Evolutionary conservation across 2,329 filamentous ascomycete genomes (phyloP), one percentile per base, ranked within the genome.

Genomic region (Teratosphaeria pseudoeucalypti): DNA sequence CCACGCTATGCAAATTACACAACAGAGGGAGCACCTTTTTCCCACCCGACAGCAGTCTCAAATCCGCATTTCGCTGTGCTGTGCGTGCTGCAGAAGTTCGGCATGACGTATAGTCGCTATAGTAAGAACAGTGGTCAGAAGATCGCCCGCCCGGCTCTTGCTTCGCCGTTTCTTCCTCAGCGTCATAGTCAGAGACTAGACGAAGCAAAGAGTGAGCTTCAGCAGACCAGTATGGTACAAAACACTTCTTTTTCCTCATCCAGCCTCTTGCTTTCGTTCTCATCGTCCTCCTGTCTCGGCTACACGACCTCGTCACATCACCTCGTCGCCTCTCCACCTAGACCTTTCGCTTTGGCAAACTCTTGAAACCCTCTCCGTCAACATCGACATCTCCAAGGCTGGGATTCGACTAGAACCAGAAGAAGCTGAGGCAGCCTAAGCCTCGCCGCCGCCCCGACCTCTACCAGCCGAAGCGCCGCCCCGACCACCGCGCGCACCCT

Each of bases 401-500:
- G 5, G 5, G 19, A 19, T 10, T 23, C 43, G 43, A 3, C 19
- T n/a, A 49, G 43, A n/a, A 23, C 43, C 19, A 49, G 43, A 49
- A 49, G 43, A 5, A 49, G 43, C 43, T 9, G 43, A 49, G 43
- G 19, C 43, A 49, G 43, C 43, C 43, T 49, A 49, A 49, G 16
- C 43, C n/a, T 49, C 43, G 16, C 43, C 53, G 32, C 53, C 23
- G 16, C 53, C 53, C 9, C 53, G 53, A 32, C 53, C 53, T 54
- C 53, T 32, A 11, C 56, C 58, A 57, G 23, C 56, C 37, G 57
- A 32, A 34, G 57, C 63, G 58, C 65, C 61, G 49, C 66, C 81
- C 52, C 71, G 69, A 52, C 84, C 78, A 57, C 64, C 64, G 12
- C 57, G 59, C 55, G 61, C 66, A 59, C 84, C 83, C 64, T 89